Percentiles rank a stretch among this genome's conserved stretches.
phyloP scores from a whole-genome alignment of 2,329 filamentous ascomycete species.

The Colletotrichum sp. region DNA sequence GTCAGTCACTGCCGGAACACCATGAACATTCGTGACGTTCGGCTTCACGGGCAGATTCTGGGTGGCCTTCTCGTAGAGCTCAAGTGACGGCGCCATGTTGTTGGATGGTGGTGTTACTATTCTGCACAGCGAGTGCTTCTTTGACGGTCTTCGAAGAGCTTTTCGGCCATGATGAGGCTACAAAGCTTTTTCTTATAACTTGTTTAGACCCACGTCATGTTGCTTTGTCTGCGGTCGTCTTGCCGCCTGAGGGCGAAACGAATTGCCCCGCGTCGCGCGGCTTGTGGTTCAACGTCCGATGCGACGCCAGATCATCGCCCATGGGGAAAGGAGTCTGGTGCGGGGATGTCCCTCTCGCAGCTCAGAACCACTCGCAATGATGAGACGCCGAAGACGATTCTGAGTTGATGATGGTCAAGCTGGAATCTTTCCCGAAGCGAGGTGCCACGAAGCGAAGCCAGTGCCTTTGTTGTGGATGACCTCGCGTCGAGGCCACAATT shows the following conservation, averaged over 20 bases:
- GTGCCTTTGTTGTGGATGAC: background rate
- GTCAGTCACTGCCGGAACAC: background rate
- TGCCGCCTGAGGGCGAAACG: background rate
- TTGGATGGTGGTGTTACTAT: background rate
- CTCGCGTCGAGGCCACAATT: background rate
- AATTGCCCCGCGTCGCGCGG: background rate
- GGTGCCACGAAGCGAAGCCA: background rate
- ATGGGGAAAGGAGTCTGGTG: background rate
- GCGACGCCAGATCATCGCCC: background rate
- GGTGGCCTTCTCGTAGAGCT: conserved; percentile 12
- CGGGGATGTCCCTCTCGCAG: background rate
- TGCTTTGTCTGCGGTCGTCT: no score
- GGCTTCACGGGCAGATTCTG: conserved; percentile 6
- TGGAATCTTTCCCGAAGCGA: background rate
- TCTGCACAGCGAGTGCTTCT: background rate
- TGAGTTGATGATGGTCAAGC: no score
- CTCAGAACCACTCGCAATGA: background rate
- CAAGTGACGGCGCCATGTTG: conserved; percentile 15
- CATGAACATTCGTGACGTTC: background rate
- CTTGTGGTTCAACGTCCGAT: background rate
- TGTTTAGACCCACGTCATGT: background rate
- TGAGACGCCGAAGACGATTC: background rate
- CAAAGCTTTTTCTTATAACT: background rate
- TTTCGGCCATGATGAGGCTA: background rate
- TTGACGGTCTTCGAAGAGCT: background rate